phyloP scores from a whole-genome alignment of 805 yeast species.

The Candida morakotiae region DNA sequence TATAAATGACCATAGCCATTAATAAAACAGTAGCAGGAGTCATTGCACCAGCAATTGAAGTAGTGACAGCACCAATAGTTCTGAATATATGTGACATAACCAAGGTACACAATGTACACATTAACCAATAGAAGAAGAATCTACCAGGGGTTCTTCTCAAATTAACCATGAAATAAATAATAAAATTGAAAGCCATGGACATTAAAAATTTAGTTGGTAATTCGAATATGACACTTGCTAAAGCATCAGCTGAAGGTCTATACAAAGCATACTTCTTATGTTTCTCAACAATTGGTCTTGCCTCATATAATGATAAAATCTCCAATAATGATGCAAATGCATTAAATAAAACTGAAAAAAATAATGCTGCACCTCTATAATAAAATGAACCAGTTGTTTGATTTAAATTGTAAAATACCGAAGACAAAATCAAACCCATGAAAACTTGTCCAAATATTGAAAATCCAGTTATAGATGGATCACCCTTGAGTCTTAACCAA shows the following conservation, averaged over 20 bases:
- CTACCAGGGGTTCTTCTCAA: conserved; percentile 34
- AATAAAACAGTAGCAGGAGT: conserved; percentile 41
- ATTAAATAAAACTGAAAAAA: conserved; percentile 56
- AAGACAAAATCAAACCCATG: conserved; percentile 50
- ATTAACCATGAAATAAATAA: conserved; percentile 34
- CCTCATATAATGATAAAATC: conserved; percentile 52
- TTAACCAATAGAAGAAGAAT: conserved; percentile 35
- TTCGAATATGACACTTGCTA: conserved; percentile 56
- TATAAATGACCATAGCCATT: conserved; percentile 51
- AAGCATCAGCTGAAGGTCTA: conserved; percentile 69
- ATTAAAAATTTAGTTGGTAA: conserved; percentile 52
- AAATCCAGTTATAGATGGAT: conserved; percentile 49
- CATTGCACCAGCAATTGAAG: conserved; percentile 37
- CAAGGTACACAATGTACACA: conserved; percentile 25
- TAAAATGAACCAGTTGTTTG: conserved; percentile 52
- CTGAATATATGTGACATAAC: conserved; percentile 39
- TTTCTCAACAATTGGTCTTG: conserved; percentile 62
- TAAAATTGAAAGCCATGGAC: conserved; percentile 26
- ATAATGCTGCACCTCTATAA: conserved; percentile 59
- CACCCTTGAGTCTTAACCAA: conserved; percentile 49
- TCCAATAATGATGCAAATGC: conserved; percentile 59
- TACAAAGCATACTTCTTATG: conserved; percentile 70
- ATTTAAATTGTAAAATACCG: conserved; percentile 51
- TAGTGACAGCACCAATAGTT: conserved; percentile 39
- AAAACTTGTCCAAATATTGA: conserved; percentile 48